Conservation (phyloP, 1,139 yeast genomes). For the Yamadazyma triangularis region DNA sequence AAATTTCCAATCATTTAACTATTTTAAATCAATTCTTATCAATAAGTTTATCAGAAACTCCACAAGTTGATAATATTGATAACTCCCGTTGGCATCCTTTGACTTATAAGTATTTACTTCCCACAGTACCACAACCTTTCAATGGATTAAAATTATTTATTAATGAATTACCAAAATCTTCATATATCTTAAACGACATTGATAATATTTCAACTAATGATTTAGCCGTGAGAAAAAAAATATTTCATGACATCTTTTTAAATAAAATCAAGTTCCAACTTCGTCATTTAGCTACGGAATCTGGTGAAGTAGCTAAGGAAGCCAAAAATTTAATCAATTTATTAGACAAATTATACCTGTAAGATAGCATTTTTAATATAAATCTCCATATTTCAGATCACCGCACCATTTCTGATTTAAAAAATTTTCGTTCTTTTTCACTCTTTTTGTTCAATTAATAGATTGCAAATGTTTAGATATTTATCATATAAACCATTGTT, state of each 20-base stretch:
- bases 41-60: background rate
- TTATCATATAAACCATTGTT: too few relatives aligned
- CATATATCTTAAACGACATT: background rate
- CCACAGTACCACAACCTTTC: conserved; percentile 45
- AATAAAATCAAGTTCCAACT: conserved; percentile 43
- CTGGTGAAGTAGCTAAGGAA: conserved; percentile 68
- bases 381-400: too few relatives aligned
- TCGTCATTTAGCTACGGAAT: conserved; percentile 54
- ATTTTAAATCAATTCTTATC: conserved; percentile 36
- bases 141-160: conserved; percentile 49
- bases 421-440: too few relatives aligned
- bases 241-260: conserved; percentile 50
- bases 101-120: conserved; percentile 47
- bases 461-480: too few relatives aligned
- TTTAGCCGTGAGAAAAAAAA: conserved; percentile 50
- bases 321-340: conserved; percentile 22
- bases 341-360: background rate
- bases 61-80: background rate
- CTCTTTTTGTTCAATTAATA: too few relatives aligned
- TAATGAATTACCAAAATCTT: background rate
- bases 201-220: conserved; percentile 45
- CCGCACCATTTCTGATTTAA: too few relatives aligned
- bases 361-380: background rate
- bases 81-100: conserved; percentile 31
- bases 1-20: conserved; percentile 42